Base-by-base conservation (phyloP, 305 asterid genomes). In the Fraxinus latifolia region DNA sequence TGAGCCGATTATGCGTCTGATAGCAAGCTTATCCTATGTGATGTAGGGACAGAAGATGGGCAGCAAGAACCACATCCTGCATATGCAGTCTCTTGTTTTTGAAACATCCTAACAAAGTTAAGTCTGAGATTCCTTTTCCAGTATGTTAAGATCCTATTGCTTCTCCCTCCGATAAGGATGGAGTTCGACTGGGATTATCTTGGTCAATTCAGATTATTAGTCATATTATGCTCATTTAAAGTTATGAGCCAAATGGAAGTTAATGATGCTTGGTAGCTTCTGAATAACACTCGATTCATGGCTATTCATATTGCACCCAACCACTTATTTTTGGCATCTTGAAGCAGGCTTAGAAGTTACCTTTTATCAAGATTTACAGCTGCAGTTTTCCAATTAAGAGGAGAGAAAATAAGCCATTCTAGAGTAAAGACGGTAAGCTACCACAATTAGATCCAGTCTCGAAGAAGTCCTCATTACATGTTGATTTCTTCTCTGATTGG, bases 1-100 rank as follows among this genome's bases (percentile, higher is more conserved):
- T 79, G 81, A 89, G 86, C 44, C 58, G 88, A 77, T 42, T 37
- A 33, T 81, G 74, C 76, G 33, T 83, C 72, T 84, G 58, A 29
- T 81, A 82, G 23, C 75, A 29, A 83, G 80, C 42, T 83, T 55
- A 42, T 75, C 67, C 14, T 60, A 2, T 19, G 81, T 37, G 82
- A 73, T 55, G 84, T 78, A 8, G 79, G 80, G 76, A 29, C 44
- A 37, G 79, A 68, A 62, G 86, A 87, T 27, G 88, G 82, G 21
- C 76, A 79, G 33, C 76, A 80, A 67, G 83, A 84, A 82, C 39
- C 77, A 32, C 78, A 36, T 68, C 21, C 74, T n/a, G 32, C 23
- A 50, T 73, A 58, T 14, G 72, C 58, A 74, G 70, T 86, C 79
- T 47, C 78, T 74, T 62, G 75, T 60, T 70, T 60, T 14, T 68